phyloP scores from a whole-genome alignment of 805 yeast species.

The Dipodascus albidus region DNA sequence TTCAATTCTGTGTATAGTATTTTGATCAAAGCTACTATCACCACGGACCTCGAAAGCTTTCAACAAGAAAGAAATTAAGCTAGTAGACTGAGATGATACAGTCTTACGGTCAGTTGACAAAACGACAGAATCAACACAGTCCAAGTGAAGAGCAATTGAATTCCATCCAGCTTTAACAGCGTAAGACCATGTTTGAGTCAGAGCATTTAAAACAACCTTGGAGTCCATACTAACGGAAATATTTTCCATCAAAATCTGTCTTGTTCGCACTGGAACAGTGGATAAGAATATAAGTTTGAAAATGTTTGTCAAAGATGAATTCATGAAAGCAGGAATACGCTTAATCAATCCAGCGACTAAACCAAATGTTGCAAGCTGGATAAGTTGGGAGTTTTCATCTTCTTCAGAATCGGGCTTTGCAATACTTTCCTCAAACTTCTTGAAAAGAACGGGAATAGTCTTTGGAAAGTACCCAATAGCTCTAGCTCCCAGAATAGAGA shows the following conservation, averaged over 20 bases:
- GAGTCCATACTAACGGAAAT: conserved; percentile 60
- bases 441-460: conserved; percentile 64
- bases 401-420: conserved; percentile 20
- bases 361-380: conserved; percentile 63
- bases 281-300: conserved; percentile 36
- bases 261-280: conserved; percentile 44
- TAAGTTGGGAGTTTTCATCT: conserved; percentile 25
- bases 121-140: conserved; percentile 52
- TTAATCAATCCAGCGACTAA: conserved; percentile 65
- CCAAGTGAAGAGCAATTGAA: conserved; percentile 60
- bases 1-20: conserved; percentile 73
- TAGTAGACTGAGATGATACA: conserved; percentile 58
- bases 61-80: conserved; percentile 57
- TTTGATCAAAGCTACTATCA: conserved; percentile 47
- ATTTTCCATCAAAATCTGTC: conserved; percentile 36
- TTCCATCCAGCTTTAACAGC: conserved; percentile 23
- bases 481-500: conserved; percentile 73
- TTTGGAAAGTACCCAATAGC: conserved; percentile 76
- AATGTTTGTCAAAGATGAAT: conserved; percentile 54
- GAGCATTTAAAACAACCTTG: conserved; percentile 46
- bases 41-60: conserved; percentile 60
- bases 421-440: conserved; percentile 38
- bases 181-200: conserved; percentile 50
- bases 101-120: conserved; percentile 61
- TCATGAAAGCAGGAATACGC: conserved; percentile 76